A percentile compares a stretch with the other conserved stretches of the same genome.
phyloP scores from a whole-genome alignment of 768 basidiomycete species.

The Russula brevipes region DNA sequence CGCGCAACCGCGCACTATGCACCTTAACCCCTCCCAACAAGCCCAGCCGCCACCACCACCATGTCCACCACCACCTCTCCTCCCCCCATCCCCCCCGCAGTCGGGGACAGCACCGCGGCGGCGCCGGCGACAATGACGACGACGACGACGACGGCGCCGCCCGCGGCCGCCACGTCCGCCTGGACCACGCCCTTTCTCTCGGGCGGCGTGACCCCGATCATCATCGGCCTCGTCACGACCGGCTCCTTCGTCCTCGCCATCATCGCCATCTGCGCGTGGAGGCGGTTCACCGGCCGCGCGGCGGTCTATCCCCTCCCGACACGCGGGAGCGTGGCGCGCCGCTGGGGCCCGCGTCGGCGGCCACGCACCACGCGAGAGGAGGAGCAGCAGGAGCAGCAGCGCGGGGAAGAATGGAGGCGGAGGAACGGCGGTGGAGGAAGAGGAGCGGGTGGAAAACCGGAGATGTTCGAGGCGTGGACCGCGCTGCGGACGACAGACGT shows the following conservation, averaged over 20 bases:
- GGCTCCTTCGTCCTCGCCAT: slow-evolving; percentile 8
- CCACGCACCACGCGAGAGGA: no score
- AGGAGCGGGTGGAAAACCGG: slow-evolving; percentile 1
- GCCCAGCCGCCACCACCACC: no score
- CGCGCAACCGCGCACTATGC: no score
- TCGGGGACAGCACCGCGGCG: not conserved
- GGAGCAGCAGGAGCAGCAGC: no score
- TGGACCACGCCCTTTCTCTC: not conserved
- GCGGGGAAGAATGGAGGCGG: not conserved
- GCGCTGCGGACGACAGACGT: not conserved
- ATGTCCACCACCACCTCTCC: no score
- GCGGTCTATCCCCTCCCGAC: no score
- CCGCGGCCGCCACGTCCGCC: not conserved
- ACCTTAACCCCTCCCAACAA: no score
- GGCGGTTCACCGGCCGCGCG: not conserved
- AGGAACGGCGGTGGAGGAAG: no score
- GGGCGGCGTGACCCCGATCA: slow-evolving; percentile 6
- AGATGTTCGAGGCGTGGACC: slow-evolving; percentile 21
- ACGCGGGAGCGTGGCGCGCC: no score
- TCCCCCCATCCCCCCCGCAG: no score
- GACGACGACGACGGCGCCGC: not conserved
- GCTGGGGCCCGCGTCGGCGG: no score
- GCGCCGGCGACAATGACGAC: no score
- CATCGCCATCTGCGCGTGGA: slow-evolving; percentile 12
- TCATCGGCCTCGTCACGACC: slow-evolving; percentile 18